phyloP scores from a whole-genome alignment of 2,329 filamentous ascomycete species.

The Zymoseptoria brevis region DNA sequence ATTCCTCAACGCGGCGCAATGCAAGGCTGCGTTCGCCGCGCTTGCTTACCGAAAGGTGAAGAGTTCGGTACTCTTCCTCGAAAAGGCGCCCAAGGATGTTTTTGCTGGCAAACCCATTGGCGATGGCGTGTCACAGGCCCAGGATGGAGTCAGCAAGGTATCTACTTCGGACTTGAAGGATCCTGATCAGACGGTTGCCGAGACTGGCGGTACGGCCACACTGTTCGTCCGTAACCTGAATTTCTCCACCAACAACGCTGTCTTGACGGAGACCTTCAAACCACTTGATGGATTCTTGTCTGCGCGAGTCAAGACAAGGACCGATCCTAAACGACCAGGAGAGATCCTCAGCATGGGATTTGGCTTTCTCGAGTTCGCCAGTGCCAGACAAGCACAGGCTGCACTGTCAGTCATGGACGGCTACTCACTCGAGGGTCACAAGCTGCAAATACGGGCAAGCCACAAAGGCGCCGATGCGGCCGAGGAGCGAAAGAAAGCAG shows the following conservation, averaged over 20 bases:
- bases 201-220: conserved; percentile 56
- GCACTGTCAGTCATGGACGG: conserved; percentile 84
- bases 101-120: conserved; percentile 43
- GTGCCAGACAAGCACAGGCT: conserved; percentile 67
- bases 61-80: conserved; percentile 83
- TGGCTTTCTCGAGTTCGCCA: conserved; percentile 84
- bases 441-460: conserved; percentile 74
- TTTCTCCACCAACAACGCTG: conserved; percentile 74
- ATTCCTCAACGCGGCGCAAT: conserved; percentile 70
- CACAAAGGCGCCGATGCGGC: conserved; percentile 82
- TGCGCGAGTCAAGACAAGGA: conserved; percentile 85
- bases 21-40: conserved; percentile 72
- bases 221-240: conserved; percentile 91
- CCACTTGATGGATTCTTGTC: conserved; percentile 81
- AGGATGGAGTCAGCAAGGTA: conserved; percentile 45
- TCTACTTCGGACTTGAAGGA: conserved; percentile 63
- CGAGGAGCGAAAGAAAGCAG: conserved; percentile 74
- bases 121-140: conserved; percentile 24
- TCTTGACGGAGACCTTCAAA: conserved; percentile 68
- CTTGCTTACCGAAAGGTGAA: conserved; percentile 86
- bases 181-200: conserved; percentile 43
- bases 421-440: conserved; percentile 76
- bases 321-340: conserved; percentile 81
- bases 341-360: conserved; percentile 94
- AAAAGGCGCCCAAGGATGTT: conserved; percentile 82